Evolutionary conservation across 345 rosid species (phyloP).

Genomic region (Camelina hispida): DNA sequence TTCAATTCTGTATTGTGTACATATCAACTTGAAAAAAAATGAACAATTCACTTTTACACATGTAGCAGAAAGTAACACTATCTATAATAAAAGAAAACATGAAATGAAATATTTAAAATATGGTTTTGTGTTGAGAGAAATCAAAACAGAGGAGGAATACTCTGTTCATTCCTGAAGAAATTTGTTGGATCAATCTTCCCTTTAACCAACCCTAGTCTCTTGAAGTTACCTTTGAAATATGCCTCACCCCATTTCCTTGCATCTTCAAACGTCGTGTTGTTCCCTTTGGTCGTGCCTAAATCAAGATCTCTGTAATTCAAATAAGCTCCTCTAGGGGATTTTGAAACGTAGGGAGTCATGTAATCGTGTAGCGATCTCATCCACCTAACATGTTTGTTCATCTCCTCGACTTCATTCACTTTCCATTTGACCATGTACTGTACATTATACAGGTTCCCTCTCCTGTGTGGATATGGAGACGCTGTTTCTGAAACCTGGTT

Average conservation of each 20-base stretch:
- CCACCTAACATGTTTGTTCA: conserved; percentile 48
- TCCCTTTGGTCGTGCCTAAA: conserved; percentile 13
- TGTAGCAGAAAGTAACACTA: not conserved
- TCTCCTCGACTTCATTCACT: conserved; percentile 40
- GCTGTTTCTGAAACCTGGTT: conserved; percentile 29
- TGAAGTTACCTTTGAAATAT: conserved; percentile 43
- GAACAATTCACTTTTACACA: not conserved
- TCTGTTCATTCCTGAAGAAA: conserved; percentile 50
- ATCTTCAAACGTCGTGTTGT: conserved; percentile 36
- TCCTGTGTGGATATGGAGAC: conserved; percentile 45
- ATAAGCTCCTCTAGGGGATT: conserved; percentile 60
- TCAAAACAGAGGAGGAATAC: conserved; percentile 47
- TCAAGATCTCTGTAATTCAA: conserved; percentile 70
- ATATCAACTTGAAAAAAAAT: not conserved
- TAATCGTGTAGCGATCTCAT: conserved; percentile 49
- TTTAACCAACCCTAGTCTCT: conserved; percentile 40
- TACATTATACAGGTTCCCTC: conserved; percentile 36
- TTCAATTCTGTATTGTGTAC: not conserved
- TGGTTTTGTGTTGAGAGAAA: not conserved
- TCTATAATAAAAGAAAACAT: not conserved
- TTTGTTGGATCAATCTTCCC: conserved; percentile 42
- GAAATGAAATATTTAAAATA: not conserved
- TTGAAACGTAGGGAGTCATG: conserved; percentile 59
- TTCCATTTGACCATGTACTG: conserved; percentile 48
- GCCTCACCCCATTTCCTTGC: conserved; percentile 44